Percentiles rank a stretch among this genome's conserved stretches.
Conservation (phyloP, 2,329 filamentous ascomycete genomes). For the Dactylellina sp. region DNA sequence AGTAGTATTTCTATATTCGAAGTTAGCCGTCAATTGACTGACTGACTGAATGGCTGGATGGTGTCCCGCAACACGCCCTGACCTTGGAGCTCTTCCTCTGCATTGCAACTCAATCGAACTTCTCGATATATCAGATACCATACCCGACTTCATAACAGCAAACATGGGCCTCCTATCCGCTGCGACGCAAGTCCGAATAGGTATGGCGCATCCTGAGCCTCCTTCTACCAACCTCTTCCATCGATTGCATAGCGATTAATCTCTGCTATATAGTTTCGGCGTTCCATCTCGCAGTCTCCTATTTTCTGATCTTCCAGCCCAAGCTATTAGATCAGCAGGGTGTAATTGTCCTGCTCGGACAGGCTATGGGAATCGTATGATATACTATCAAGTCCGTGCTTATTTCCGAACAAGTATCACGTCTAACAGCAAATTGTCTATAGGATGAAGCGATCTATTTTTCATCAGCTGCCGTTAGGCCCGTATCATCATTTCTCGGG, state of each 20-base stretch:
- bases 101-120: slow-evolving; percentile 7
- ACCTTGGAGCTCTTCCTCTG: not conserved
- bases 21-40: no score
- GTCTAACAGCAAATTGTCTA: not conserved
- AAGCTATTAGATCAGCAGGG: slow-evolving; percentile 45
- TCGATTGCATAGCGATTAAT: slow-evolving; percentile 12
- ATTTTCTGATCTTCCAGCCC: slow-evolving; percentile 49
- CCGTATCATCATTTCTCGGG: slow-evolving; percentile 47
- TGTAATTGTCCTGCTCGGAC: slow-evolving; percentile 41
- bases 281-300: slow-evolving; percentile 49
- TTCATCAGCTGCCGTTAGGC: slow-evolving; percentile 33
- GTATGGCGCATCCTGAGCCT: slow-evolving; percentile 2
- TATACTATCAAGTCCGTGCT: not conserved
- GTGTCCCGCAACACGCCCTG: not conserved
- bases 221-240: not conserved
- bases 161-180: slow-evolving; percentile 51
- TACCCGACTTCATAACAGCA: not conserved
- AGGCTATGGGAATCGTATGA: slow-evolving; percentile 51
- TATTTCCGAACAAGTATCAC: not conserved
- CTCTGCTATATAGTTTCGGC: slow-evolving; percentile 36
- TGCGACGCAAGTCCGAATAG: slow-evolving; percentile 35
- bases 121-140: slow-evolving; percentile 5
- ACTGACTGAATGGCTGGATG: not conserved
- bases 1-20: not conserved
- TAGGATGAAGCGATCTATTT: slow-evolving; percentile 40